A percentile compares a stretch with the other conserved stretches of the same genome.
Evolutionary conservation across 352 stramenopile genomes (phyloP).

Genomic region (Phytophthora pinifolia): DNA sequence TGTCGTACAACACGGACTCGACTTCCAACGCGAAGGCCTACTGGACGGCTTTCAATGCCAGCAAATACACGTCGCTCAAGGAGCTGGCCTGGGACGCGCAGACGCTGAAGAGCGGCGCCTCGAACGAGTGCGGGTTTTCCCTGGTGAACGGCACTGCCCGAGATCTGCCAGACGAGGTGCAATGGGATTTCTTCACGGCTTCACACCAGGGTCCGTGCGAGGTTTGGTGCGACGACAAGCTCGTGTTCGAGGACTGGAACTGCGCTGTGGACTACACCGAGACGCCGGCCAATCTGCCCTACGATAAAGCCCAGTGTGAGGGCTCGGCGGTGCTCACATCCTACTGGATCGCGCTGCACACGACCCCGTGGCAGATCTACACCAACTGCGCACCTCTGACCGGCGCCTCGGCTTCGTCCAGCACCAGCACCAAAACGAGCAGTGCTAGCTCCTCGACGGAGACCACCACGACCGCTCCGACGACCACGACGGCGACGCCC

Average conservation of each 20-base stretch:
- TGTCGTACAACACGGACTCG: slow-evolving; percentile 41
- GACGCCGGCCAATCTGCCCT: slow-evolving; percentile 37
- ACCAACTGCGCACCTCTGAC: slow-evolving; percentile 42
- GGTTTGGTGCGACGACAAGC: slow-evolving; percentile 43
- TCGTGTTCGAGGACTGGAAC: slow-evolving; percentile 45
- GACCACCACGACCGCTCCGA: not conserved
- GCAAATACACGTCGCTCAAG: slow-evolving; percentile 38
- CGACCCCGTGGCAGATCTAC: slow-evolving; percentile 49
- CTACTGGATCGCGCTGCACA: slow-evolving; percentile 52
- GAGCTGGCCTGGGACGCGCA: slow-evolving; percentile 28
- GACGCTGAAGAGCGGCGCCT: slow-evolving; percentile 22
- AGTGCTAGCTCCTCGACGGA: slow-evolving; percentile 6
- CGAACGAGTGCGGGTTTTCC: slow-evolving; percentile 37
- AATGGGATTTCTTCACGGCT: slow-evolving; percentile 45
- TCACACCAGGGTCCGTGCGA: slow-evolving; percentile 47
- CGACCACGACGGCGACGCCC: slow-evolving; percentile 5
- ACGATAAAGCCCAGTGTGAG: slow-evolving; percentile 40
- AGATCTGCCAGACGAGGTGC: slow-evolving; percentile 28
- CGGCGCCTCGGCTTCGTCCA: slow-evolving; percentile 15
- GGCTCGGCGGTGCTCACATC: slow-evolving; percentile 34
- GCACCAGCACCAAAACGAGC: slow-evolving; percentile 6
- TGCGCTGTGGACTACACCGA: slow-evolving; percentile 35
- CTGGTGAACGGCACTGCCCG: slow-evolving; percentile 22
- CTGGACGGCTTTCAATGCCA: slow-evolving; percentile 42
- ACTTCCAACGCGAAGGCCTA: slow-evolving; percentile 34